Base-by-base conservation (phyloP, 176 grass and related monocot species). In the Musa beccarii region DNA sequence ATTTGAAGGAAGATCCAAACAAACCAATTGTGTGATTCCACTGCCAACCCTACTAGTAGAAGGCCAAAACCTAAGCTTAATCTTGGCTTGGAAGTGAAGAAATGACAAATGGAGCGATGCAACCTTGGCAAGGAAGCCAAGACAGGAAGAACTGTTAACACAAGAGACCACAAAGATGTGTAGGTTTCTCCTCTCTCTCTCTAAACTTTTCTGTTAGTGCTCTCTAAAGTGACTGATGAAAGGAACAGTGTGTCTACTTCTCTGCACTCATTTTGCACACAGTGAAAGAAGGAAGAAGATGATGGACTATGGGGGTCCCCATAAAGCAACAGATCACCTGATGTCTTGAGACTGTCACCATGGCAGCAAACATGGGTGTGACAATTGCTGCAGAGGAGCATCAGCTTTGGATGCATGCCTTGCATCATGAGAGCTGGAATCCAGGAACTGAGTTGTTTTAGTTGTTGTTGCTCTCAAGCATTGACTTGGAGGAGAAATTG, bases 401-500 rank as follows among this genome's bases (percentile, higher is more conserved):
- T 3, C 34, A 43, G 34, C 34, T 43, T 43, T 43, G 34, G 34
- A 43, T 43, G 34, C 34, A 43, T 43, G 34, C 34, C 34, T 6
- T 43, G 34, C 3, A 43, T 43, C 34, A 6, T 43, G 34, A 43
- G 34, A 43, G 34, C 34, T 43, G 34, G 34, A 43, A 43, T 43
- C 34, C 34, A 43, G 34, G 34, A 43, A 43, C 34, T 43, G 34
- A 43, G 34, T 43, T 43, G 34, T 43, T 43, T 50, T 14, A 69
- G 12, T 51, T 69, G 67, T 28, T 50, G 34, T 51, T 69, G 67
- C 29, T 69, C n/a, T 13, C 14, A 69, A 69, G 67, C 67, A 69
- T 51, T 50, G 67, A 49, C 10, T 49, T 49, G 29, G 26, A 69
- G 14, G 29, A 51, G 17, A 61, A 13, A 19, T 20, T 61, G 34